Conservation (phyloP, 1,284 basidiomycete genomes). For the Microbotryum scabiosae region DNA sequence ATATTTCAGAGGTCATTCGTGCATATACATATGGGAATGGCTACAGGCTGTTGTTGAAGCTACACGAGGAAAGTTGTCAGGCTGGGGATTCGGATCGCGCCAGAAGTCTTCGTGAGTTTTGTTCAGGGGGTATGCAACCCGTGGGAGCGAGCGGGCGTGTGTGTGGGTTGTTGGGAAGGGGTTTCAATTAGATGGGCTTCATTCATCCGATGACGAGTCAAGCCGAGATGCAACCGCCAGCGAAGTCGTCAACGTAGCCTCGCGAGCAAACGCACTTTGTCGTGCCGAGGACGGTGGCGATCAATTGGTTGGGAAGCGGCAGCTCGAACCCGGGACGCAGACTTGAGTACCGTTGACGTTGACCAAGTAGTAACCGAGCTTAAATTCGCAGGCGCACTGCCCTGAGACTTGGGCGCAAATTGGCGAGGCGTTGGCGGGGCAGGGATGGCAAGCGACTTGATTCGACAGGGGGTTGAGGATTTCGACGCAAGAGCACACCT, state of each 20-base stretch:
- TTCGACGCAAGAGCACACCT: conserved; percentile 8
- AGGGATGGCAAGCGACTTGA: not conserved
- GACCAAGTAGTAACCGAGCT: conserved; percentile 2
- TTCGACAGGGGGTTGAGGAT: not conserved
- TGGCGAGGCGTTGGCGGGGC: conserved; percentile 2
- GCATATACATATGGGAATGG: no score
- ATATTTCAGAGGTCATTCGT: no score
- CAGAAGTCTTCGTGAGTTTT: no score
- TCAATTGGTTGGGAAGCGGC: not conserved
- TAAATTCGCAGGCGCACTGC: conserved; percentile 1
- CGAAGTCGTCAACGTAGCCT: conserved; percentile 6
- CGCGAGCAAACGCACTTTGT: conserved; percentile 5
- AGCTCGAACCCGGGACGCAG: not conserved
- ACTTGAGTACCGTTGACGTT: not conserved
- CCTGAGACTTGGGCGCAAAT: not conserved
- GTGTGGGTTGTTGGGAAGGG: no score
- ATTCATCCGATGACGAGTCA: not conserved
- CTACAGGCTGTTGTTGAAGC: no score
- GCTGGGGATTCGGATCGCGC: no score
- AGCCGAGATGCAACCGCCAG: conserved; percentile 6
- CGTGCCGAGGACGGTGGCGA: not conserved
- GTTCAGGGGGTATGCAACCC: no score
- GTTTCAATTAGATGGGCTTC: not conserved
- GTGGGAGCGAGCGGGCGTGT: no score
- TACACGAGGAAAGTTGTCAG: no score